These are phyloP conservation scores for Filosporella fistucella DNA, from an alignment of 495 filamentous ascomycete genomes.

Conservation along the genomic window DNA sequence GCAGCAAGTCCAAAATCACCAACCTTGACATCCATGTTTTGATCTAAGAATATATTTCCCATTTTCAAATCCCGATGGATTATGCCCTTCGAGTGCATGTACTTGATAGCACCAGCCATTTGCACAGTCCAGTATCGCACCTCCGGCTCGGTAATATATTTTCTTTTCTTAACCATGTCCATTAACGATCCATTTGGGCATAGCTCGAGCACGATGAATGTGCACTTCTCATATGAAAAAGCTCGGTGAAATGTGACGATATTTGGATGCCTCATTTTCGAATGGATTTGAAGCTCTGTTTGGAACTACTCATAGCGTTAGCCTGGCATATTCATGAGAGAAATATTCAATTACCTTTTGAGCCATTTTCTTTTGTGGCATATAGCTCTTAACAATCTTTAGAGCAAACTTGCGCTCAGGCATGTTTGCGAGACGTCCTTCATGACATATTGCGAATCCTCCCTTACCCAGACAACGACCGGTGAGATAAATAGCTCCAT, in stretches of 20 bases:
- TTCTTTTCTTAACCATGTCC: conserved; percentile 92
- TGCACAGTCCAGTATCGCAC: conserved; percentile 89
- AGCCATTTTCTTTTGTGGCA: conserved; percentile 69
- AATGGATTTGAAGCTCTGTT: conserved; percentile 96
- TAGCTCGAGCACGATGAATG: conserved; percentile 90
- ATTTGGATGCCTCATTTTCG: conserved; percentile 90
- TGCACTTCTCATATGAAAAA: conserved; percentile 82
- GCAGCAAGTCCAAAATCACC: conserved; percentile 98
- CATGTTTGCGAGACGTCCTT: conserved; percentile 61
- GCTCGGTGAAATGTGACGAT: conserved; percentile 94
- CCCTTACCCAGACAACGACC: conserved; percentile 87
- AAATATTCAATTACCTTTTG: conserved; percentile 67
- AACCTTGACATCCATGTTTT: conserved; percentile 95
- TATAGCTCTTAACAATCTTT: conserved; percentile 87
- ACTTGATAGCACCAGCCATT: conserved; percentile 93
- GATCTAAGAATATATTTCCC: conserved; percentile 95
- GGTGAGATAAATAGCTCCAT: conserved; percentile 74
- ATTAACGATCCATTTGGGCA: conserved; percentile 97
- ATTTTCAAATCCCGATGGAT: conserved; percentile 98
- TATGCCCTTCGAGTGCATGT: conserved; percentile 89
- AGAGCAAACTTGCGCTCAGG: conserved; percentile 71
- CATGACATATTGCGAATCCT: conserved; percentile 89
- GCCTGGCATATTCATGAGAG: conserved; percentile 4
- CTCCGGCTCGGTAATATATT: conserved; percentile 83
- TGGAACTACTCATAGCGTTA: conserved; percentile 67